Evolutionary conservation across 768 basidiomycete species (phyloP).

Genomic region (Pleurotus citrinopileatus): DNA sequence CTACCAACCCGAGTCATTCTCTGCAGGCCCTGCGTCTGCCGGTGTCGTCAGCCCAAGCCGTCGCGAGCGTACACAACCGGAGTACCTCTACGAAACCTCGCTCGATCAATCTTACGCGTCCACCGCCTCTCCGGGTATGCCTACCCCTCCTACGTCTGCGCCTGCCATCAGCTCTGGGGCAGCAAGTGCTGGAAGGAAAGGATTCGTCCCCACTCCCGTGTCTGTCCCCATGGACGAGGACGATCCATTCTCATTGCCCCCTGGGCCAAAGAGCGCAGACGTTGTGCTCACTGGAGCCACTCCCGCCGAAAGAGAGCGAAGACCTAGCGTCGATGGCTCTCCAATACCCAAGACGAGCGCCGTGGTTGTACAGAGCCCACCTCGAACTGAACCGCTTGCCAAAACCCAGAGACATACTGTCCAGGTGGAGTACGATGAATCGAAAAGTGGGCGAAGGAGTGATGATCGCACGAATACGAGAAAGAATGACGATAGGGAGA

Average conservation of each 20-base stretch:
- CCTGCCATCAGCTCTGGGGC: conserved; percentile 7
- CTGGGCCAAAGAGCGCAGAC: conserved; percentile 1
- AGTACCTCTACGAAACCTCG: conserved; percentile 74
- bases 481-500: conserved; percentile 29
- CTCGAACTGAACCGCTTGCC: conserved; percentile 11
- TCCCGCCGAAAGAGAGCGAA: neutral
- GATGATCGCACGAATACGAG: conserved; percentile 7
- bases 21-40: conserved; percentile 27
- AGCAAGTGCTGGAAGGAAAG: conserved; percentile 21
- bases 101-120: conserved; percentile 51
- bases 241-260: conserved; percentile 55
- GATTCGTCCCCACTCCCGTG: conserved; percentile 18
- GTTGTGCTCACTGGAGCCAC: neutral
- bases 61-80: conserved; percentile 50
- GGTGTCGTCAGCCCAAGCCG: conserved; percentile 26
- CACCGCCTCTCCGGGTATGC: conserved; percentile 17
- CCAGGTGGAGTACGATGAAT: conserved; percentile 91
- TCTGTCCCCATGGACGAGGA: conserved; percentile 49
- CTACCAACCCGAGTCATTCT: conserved; percentile 48
- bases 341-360: neutral
- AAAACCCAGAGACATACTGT: conserved; percentile 81
- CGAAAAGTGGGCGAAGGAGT: conserved; percentile 21
- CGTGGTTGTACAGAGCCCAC: neutral
- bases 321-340: conserved; percentile 1
- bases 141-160: conserved; percentile 30